Evolutionary conservation across 2,329 filamentous ascomycete species (phyloP), one percentile per base, ranked within the genome.

Genomic region (Trichoderma hamatum): DNA sequence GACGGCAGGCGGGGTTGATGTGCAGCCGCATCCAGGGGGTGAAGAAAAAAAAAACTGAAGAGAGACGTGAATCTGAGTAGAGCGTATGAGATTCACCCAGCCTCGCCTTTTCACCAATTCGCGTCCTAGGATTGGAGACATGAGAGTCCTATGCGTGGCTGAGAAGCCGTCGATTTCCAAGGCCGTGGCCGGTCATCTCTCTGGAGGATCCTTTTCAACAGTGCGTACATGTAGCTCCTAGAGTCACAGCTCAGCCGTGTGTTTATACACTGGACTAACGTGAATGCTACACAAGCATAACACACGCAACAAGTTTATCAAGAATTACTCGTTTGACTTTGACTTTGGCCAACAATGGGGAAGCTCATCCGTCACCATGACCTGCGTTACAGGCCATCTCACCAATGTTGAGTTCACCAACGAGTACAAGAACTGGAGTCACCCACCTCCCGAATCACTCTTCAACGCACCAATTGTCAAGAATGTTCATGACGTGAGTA

Each of bases 311-410:
- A 86, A 87, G 74, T 98, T 90, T 80, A 90, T 97, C 79, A 98
- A 97, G 78, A 99, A 99, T 76, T 98, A 97, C 82, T 86, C 89
- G 32, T 99, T 99, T 77, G 86, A 90, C 56, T 99, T 96, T 81
- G 89, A 93, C 77, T 99, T 99, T 78, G 90, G 90, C 6, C 86
- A 84, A 58, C 84, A 86, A 72, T 97, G 93, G 92, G 94, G 94
- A 24, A 85, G 84, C 71, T 97, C 92, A 78, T 84, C 88, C 14
- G 95, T 97, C 58, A 94, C 91, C 54, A 98, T 99, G 92, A 99
- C 96, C 68, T 94, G 91, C 71, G 96, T 99, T 28, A 84, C 91
- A 13, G 96, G 96, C 14, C 96, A 99, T 80, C 85, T 99, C 72
- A 94, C 92, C 36, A 85, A 84, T n/a, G 82, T 90, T 55, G 92